A percentile compares a stretch with the other conserved stretches of the same genome.
These are phyloP conservation scores for Sugiyamaella smithiae DNA, from an alignment of 805 yeast genomes.

Conservation along the genomic window DNA sequence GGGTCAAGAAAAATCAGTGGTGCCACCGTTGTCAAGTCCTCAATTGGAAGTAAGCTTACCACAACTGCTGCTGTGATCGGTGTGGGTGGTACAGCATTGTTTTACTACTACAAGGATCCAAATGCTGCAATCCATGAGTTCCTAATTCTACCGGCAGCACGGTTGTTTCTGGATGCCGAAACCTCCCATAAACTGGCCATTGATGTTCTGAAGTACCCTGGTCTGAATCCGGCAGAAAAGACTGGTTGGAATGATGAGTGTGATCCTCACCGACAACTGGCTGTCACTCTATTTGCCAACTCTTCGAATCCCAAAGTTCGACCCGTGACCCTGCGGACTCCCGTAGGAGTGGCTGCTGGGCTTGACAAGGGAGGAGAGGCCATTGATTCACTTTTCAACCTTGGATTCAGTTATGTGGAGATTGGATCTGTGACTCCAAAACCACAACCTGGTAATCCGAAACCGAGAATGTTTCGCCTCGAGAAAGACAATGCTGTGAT, in stretches of 20 bases:
- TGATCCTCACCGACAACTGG: constrained; percentile 32
- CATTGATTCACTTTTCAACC: constrained; percentile 69
- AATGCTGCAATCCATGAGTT: constrained; percentile 82
- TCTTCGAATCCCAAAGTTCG: constrained; percentile 28
- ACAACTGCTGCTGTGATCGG: constrained; percentile 5
- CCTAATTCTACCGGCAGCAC: constrained; percentile 70
- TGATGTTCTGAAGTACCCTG: constrained; percentile 52
- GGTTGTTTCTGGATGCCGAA: constrained; percentile 77
- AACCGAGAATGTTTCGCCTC: constrained; percentile 85
- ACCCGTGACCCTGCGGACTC: constrained; percentile 52
- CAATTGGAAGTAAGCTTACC: constrained; percentile 8
- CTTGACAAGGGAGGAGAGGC: constrained; percentile 93
- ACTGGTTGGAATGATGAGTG: constrained; percentile 26
- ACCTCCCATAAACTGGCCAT: constrained; percentile 78
- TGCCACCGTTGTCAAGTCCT: constrained; percentile 1
- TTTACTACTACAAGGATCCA: constrained; percentile 64
- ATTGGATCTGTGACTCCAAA: constrained; percentile 90
- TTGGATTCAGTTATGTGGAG: constrained; percentile 88
- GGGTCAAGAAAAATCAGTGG: too few relatives aligned
- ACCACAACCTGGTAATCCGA: constrained; percentile 94
- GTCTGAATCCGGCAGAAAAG: constrained; percentile 30
- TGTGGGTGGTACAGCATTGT: constrained; percentile 11
- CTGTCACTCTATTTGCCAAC: constrained; percentile 29
- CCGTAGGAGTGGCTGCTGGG: constrained; percentile 94
- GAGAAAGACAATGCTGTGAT: constrained; percentile 85